Evolutionary conservation across 371 early-diverging fungal species (phyloP), one percentile per base, ranked within the genome.

Genomic region (Basidiobolus meristosporus): DNA sequence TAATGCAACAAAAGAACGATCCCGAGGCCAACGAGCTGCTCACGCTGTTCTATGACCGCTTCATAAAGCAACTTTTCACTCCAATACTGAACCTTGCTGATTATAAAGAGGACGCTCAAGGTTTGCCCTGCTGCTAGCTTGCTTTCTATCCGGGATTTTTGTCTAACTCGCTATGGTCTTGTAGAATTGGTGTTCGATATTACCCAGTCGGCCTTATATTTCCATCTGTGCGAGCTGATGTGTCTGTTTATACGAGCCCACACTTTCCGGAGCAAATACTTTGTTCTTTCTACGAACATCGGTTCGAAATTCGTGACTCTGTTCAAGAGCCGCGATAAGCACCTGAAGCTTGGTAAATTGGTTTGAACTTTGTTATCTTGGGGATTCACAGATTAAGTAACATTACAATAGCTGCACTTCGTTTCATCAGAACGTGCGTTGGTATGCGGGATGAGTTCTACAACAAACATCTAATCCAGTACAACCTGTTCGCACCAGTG

Each of bases 401-500:
- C 15, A 26, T 17, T 22, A 23, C 12, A 29, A 7, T 49, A 74
- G 85, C 77, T 18, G 89, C 86, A 0, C 39, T 91, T 31, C 63
- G 87, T 22, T 70, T 85, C 23, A 57, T 90, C 46, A 67, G 89
- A 20, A 59, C 72, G 1, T 79, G 79, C 44, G 53, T 90, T 23
- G 73, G 74, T 0, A 45, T 66, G 44, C 64, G 63, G 15, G 88
- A 90, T 45, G 86, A 87, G 31, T 81, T 80, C 43, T 82, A 80
- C 44, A 63, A 65, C 47, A 64, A 70, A 32, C 67, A 77, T 39
- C 41, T 85, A 31, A 50, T 83, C 28, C 64, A 72, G 33, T 51
- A 63, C 41, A 67, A 74, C 31, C 52, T 85, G 17, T 63, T 89
- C 38, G 73, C 68, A 26, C 68, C 75, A 3, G 63, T 82, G 14